Conservation (phyloP, 2,329 filamentous ascomycete genomes). For the Xylaria sp. region DNA sequence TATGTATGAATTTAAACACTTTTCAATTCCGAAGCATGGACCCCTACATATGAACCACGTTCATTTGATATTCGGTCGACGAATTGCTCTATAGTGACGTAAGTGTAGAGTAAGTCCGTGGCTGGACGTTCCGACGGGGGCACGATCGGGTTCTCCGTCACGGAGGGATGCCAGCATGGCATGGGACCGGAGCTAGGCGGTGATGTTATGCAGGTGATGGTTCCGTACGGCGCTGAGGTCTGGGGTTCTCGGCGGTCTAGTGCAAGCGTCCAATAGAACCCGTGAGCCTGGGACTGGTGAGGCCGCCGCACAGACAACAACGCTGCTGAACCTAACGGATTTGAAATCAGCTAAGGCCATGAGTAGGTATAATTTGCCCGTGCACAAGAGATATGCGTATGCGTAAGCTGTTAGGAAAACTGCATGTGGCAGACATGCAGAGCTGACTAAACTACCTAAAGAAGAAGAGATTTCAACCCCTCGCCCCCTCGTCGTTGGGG, state of each 20-base stretch:
- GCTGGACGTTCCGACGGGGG: not conserved
- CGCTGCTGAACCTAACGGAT: not conserved
- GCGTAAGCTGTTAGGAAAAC: not conserved
- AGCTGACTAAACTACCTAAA: not conserved
- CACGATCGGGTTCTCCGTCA: slow-evolving; percentile 6
- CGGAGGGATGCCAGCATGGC: not conserved
- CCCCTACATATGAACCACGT: not conserved
- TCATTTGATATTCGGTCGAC: not conserved
- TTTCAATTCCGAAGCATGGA: not conserved
- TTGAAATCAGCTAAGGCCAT: not conserved
- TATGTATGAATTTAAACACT: not conserved
- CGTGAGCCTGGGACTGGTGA: not conserved
- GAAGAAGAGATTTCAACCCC: not conserved
- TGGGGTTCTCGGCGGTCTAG: not conserved
- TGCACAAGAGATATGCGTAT: slow-evolving; percentile 3
- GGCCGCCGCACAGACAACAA: not conserved
- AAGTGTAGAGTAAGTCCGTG: not conserved
- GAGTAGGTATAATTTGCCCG: not conserved
- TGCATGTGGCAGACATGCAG: not conserved
- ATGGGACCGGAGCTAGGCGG: not conserved
- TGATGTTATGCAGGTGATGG: slow-evolving; percentile 2
- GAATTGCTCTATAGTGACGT: not conserved
- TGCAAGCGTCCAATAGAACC: not conserved
- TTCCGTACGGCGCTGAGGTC: not conserved
- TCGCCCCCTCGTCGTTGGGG: too few species aligned